These are phyloP conservation scores for Botryotinia globosa DNA, from an alignment of 2,329 filamentous ascomycete genomes.

Conservation along the genomic window DNA sequence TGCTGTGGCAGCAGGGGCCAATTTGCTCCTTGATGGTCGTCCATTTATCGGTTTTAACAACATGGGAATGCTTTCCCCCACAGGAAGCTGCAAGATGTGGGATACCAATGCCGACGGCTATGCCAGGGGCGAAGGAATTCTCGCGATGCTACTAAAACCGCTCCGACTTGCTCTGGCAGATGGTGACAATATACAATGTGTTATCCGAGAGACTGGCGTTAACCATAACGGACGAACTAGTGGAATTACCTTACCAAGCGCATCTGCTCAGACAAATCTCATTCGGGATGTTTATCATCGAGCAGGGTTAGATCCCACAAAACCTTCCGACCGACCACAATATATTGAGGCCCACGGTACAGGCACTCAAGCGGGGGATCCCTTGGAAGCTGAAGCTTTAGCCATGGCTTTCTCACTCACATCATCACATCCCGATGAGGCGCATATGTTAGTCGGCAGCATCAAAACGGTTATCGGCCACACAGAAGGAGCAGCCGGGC, in stretches of 20 bases:
- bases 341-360: conserved; percentile 36
- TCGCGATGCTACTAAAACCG: conserved; percentile 56
- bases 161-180: conserved; percentile 45
- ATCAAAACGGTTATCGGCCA: conserved; percentile 35
- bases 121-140: conserved; percentile 61
- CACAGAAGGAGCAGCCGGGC: conserved; percentile 32
- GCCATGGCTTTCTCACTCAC: not conserved
- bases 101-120: conserved; percentile 62
- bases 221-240: conserved; percentile 47
- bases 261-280: conserved; percentile 41
- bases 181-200: conserved; percentile 43
- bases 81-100: conserved; percentile 44
- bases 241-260: conserved; percentile 46
- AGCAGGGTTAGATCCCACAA: conserved; percentile 19
- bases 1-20: conserved; percentile 36
- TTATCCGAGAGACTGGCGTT: conserved; percentile 43
- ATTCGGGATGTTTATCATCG: conserved; percentile 21
- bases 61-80: conserved; percentile 21
- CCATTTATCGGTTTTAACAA: conserved; percentile 13
- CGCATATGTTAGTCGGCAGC: conserved; percentile 29
- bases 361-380: conserved; percentile 30
- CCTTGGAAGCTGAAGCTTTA: not conserved
- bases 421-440: not conserved
- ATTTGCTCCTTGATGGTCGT: conserved; percentile 25
- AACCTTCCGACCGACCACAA: conserved; percentile 15